These are phyloP conservation scores for Phaeophleospora eucalypticola DNA, from an alignment of 2,329 filamentous ascomycete genomes.

Conservation along the genomic window DNA sequence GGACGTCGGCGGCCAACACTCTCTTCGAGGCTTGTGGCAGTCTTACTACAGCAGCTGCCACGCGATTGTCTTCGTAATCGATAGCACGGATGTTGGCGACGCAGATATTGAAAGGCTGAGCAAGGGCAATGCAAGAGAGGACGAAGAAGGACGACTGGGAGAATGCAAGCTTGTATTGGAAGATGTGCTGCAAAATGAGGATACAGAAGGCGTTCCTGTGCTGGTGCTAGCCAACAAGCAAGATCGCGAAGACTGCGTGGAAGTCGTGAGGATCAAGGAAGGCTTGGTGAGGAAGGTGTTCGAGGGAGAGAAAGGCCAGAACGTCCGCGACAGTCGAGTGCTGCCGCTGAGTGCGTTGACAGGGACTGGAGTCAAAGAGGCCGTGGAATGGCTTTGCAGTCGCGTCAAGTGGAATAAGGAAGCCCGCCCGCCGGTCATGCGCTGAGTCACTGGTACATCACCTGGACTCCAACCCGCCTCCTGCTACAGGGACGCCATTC, in stretches of 20 bases:
- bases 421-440: slow-evolving; percentile 84
- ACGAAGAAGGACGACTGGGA: slow-evolving; percentile 60
- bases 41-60: slow-evolving; percentile 92
- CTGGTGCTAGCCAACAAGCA: slow-evolving; percentile 96
- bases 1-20: slow-evolving; percentile 94
- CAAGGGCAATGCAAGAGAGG: slow-evolving; percentile 15
- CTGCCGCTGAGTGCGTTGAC: slow-evolving; percentile 88
- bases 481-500: too few relatives aligned
- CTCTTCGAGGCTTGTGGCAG: slow-evolving; percentile 86
- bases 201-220: slow-evolving; percentile 86
- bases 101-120: slow-evolving; percentile 59
- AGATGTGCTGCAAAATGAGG: slow-evolving; percentile 79
- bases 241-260: slow-evolving; percentile 93
- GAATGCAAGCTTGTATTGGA: slow-evolving; percentile 89
- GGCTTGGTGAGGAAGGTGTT: slow-evolving; percentile 92
- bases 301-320: slow-evolving; percentile 83
- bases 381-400: slow-evolving; percentile 93
- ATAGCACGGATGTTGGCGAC: slow-evolving; percentile 89
- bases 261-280: slow-evolving; percentile 96
- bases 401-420: slow-evolving; percentile 97
- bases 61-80: slow-evolving; percentile 96
- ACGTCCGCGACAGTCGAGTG: slow-evolving; percentile 84
- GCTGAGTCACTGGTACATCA: slow-evolving; percentile 53
- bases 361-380: slow-evolving; percentile 78
- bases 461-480: neutral